Evolutionary conservation across 2,329 filamentous ascomycete species (phyloP).

Genomic region (Aspergillus ochraceoroseus): DNA sequence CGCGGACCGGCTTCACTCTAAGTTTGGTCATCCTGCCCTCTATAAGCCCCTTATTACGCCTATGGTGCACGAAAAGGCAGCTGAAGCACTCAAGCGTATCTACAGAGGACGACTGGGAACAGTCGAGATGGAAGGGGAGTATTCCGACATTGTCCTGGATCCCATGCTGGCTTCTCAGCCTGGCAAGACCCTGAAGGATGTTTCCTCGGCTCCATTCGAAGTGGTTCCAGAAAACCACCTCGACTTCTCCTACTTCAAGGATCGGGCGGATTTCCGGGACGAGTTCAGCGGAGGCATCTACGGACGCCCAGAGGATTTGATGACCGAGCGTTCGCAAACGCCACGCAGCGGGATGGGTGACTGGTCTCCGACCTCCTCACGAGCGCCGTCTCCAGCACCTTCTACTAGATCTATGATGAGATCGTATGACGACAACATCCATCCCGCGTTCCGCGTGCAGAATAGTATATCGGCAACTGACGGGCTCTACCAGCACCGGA

Average conservation of each 20-base stretch:
- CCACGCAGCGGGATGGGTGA: constrained; percentile 37
- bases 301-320: constrained; percentile 43
- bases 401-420: constrained; percentile 34
- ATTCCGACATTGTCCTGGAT: constrained; percentile 77
- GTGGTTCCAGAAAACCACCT: constrained; percentile 80
- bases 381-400: constrained; percentile 39
- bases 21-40: constrained; percentile 85
- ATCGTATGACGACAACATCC: constrained; percentile 28
- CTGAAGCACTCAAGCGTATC: constrained; percentile 77
- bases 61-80: constrained; percentile 89
- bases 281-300: constrained; percentile 72
- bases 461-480: constrained; percentile 21
- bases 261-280: constrained; percentile 79
- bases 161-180: constrained; percentile 62
- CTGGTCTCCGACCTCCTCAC: constrained; percentile 39
- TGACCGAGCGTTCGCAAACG: constrained; percentile 44
- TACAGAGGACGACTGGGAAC: constrained; percentile 74
- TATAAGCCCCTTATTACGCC: constrained; percentile 87
- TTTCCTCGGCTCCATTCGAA: constrained; percentile 68
- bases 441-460: constrained; percentile 36
- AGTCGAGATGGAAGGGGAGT: constrained; percentile 37
- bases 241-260: constrained; percentile 89
- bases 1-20: constrained; percentile 63
- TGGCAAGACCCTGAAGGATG: constrained; percentile 46
- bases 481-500: constrained; percentile 33